Conservation (phyloP, 2,329 filamentous ascomycete genomes). For the Paraphaeosphaeria sporulosa region DNA sequence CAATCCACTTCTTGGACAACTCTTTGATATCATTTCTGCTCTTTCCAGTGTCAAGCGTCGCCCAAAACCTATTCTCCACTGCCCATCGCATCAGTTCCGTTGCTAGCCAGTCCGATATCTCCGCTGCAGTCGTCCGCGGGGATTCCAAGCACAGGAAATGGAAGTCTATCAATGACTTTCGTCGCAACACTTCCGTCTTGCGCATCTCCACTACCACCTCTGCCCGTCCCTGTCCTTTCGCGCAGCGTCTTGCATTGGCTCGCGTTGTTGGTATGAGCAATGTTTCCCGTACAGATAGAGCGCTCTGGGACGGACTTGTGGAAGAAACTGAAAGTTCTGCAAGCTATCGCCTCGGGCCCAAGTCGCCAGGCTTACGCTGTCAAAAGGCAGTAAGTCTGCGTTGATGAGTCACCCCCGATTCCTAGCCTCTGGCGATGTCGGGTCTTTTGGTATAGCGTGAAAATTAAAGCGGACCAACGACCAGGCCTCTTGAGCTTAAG, state of each 20-base stretch:
- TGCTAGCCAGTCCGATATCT: slow-evolving; percentile 20
- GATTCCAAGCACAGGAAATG: slow-evolving; percentile 25
- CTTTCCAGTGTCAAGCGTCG: slow-evolving; percentile 21
- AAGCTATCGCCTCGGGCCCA: slow-evolving; percentile 18
- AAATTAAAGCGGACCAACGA: slow-evolving; percentile 25
- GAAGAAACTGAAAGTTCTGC: slow-evolving; percentile 13
- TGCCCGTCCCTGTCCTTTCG: slow-evolving; percentile 15
- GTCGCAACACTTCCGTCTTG: slow-evolving; percentile 20
- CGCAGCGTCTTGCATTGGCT: slow-evolving; percentile 17
- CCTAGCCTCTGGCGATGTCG: slow-evolving; percentile 15
- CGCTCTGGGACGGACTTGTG: slow-evolving; percentile 18
- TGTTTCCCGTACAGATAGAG: slow-evolving; percentile 22
- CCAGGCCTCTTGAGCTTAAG: slow-evolving; percentile 32
- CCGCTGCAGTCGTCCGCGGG: slow-evolving; percentile 16
- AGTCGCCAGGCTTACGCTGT: slow-evolving; percentile 1
- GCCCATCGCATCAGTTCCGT: slow-evolving; percentile 25
- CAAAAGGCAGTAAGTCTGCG: slow-evolving; percentile 19
- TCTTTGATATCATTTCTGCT: slow-evolving; percentile 23
- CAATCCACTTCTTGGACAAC: slow-evolving; percentile 25
- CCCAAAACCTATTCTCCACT: slow-evolving; percentile 23
- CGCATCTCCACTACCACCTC: slow-evolving; percentile 24
- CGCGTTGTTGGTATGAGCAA: slow-evolving; percentile 23
- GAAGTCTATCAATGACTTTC: slow-evolving; percentile 17
- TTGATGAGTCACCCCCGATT: slow-evolving; percentile 20
- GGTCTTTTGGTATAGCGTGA: slow-evolving; percentile 16